Conservation (phyloP, 164 flowering plant species). For the Nymphaea thermarum region DNA sequence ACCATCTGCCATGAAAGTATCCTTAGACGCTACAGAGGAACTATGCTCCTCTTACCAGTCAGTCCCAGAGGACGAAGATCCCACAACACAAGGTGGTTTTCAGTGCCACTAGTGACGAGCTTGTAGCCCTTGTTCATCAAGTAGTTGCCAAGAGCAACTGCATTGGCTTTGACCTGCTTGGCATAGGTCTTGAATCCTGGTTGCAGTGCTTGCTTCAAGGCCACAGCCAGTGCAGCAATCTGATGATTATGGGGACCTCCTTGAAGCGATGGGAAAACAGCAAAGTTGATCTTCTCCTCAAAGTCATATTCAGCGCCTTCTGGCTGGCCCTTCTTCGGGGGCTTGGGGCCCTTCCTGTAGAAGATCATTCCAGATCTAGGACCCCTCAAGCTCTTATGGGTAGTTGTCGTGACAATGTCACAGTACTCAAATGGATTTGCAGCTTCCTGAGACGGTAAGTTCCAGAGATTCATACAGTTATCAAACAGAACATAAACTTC, state of each 20-base stretch:
- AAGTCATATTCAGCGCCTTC: conserved; percentile 89
- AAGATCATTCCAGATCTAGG: conserved; percentile 99
- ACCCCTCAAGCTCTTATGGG: conserved; percentile 98
- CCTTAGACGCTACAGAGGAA: too few species aligned
- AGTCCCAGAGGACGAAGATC: conserved; percentile 99
- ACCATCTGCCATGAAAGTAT: too few species aligned
- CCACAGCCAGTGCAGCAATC: conserved; percentile 97
- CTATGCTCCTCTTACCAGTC: conserved; percentile 37
- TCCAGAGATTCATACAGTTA: too few species aligned
- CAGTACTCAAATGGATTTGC: conserved; percentile 91
- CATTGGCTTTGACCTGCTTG: conserved; percentile 96
- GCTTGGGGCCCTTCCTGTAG: conserved; percentile 97
- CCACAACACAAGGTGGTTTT: conserved; percentile 98
- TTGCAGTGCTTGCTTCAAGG: conserved; percentile 65
- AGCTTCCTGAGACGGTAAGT: conserved; percentile 54
- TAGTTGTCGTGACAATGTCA: conserved; percentile 95
- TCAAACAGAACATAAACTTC: too few species aligned
- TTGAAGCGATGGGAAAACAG: conserved; percentile 98
- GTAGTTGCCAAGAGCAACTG: conserved; percentile 90
- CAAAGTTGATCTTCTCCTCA: conserved; percentile 87
- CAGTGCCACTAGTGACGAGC: conserved; percentile 93
- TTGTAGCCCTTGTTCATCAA: conserved; percentile 88
- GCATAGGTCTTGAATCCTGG: conserved; percentile 99
- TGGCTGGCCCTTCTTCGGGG: conserved; percentile 97
- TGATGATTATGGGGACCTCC: conserved; percentile 99